Conservation (phyloP, 208 protist species). For the Leishmania tarentolae region DNA sequence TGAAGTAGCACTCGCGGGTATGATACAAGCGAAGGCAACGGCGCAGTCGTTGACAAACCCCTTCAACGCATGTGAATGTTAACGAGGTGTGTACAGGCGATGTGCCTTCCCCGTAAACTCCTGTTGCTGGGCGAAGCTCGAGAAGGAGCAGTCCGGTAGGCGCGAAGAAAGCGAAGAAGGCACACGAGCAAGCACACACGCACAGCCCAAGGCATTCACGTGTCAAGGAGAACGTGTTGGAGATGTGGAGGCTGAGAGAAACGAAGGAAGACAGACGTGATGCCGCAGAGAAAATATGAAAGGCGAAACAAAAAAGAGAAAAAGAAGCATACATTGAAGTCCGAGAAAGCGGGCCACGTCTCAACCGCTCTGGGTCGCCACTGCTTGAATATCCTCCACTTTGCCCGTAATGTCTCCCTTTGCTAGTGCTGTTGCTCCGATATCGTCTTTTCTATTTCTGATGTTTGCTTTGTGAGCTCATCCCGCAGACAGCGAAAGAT, state of each 20-base stretch:
- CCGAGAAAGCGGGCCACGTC: neutral
- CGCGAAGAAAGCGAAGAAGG: neutral
- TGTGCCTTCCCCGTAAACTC: neutral
- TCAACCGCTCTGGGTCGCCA: neutral
- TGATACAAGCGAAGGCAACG: neutral
- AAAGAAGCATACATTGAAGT: neutral
- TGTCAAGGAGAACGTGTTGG: neutral
- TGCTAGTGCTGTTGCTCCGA: too few relatives aligned
- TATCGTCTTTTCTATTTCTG: neutral
- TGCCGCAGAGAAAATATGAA: neutral
- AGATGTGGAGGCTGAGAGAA: neutral
- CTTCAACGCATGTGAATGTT: neutral
- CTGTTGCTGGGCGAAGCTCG: neutral
- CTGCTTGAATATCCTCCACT: too few relatives aligned
- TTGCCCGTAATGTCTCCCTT: too few relatives aligned
- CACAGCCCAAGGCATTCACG: neutral
- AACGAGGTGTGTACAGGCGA: neutral
- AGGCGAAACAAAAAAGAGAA: neutral
- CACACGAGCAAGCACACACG: neutral
- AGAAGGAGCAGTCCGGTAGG: neutral
- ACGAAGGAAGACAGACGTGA: neutral
- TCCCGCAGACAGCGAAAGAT: neutral
- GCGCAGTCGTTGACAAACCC: neutral
- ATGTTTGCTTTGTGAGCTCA: neutral
- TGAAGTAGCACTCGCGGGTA: neutral